phyloP scores from a whole-genome alignment of 2,329 filamentous ascomycete species.

The Neonectria punicea region DNA sequence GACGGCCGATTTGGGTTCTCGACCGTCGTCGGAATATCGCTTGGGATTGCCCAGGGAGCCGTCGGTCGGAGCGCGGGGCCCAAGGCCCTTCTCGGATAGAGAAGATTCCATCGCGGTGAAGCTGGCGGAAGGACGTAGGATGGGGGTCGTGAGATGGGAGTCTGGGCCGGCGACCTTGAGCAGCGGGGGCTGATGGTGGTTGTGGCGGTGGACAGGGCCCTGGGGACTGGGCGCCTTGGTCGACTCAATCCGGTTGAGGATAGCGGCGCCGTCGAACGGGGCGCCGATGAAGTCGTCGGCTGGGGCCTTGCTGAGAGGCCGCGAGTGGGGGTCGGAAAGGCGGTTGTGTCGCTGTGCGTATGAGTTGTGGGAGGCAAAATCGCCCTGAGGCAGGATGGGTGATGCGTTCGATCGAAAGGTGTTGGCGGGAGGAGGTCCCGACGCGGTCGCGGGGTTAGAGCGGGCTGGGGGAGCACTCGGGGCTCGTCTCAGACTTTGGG shows the following conservation, averaged over 20 bases:
- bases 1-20: conserved; percentile 68
- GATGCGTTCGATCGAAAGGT: conserved; percentile 58
- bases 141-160: conserved; percentile 60
- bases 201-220: conserved; percentile 41
- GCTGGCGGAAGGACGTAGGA: conserved; percentile 73
- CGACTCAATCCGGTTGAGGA: conserved; percentile 69
- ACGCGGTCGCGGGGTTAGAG: conserved; percentile 60
- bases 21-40: conserved; percentile 82
- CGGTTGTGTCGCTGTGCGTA: conserved; percentile 43
- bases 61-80: conserved; percentile 53
- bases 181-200: conserved; percentile 48
- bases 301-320: conserved; percentile 47
- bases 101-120: conserved; percentile 50
- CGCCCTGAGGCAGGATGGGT: conserved; percentile 56
- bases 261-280: conserved; percentile 72
- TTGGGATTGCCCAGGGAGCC: conserved; percentile 66
- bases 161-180: conserved; percentile 65
- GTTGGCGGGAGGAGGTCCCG: conserved; percentile 55
- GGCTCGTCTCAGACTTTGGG: conserved; percentile 69
- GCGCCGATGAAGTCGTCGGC: conserved; percentile 70
- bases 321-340: conserved; percentile 42
- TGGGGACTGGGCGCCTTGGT: conserved; percentile 53
- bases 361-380: conserved; percentile 54
- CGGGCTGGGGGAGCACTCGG: conserved; percentile 67
- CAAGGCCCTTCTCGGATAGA: conserved; percentile 51